These are phyloP conservation scores for Persicaria tinctoria DNA, from an alignment of 148 eudicot genomes.

Conservation along the genomic window DNA sequence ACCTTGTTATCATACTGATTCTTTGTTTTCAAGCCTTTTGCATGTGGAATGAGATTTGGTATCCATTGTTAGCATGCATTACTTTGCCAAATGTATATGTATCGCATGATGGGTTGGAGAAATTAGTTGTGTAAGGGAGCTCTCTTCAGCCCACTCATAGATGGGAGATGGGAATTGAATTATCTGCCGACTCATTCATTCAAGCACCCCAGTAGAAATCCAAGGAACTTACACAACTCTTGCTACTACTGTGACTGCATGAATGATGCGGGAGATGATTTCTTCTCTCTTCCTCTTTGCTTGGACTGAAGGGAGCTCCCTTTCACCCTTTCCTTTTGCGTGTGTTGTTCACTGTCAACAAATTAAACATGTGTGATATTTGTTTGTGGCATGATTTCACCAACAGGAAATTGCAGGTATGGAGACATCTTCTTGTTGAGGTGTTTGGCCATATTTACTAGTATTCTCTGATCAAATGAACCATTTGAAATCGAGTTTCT, in stretches of 20 bases:
- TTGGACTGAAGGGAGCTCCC: constrained; percentile 99
- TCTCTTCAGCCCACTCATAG: constrained; percentile 99
- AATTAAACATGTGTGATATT: neutral
- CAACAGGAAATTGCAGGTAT: neutral
- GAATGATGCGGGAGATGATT: constrained; percentile 99
- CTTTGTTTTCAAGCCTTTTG: neutral
- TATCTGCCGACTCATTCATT: constrained; percentile 99
- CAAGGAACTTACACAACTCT: neutral
- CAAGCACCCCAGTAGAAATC: constrained; percentile 66
- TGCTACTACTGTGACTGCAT: constrained; percentile 81
- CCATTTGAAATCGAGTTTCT: no score
- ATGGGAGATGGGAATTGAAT: constrained; percentile 58
- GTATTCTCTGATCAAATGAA: no score
- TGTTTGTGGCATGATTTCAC: neutral
- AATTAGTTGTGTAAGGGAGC: constrained; percentile 55
- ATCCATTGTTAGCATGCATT: neutral
- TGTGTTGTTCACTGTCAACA: neutral
- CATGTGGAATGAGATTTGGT: neutral
- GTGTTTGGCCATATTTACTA: no score
- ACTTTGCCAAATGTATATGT: neutral
- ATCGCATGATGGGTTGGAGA: neutral
- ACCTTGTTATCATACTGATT: no score
- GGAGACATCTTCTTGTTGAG: neutral
- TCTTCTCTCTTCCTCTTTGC: constrained; percentile 72
- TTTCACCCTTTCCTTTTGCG: constrained; percentile 32